Base-by-base conservation (phyloP, 108 stramenopile species). In the Nitzschia sp. region DNA sequence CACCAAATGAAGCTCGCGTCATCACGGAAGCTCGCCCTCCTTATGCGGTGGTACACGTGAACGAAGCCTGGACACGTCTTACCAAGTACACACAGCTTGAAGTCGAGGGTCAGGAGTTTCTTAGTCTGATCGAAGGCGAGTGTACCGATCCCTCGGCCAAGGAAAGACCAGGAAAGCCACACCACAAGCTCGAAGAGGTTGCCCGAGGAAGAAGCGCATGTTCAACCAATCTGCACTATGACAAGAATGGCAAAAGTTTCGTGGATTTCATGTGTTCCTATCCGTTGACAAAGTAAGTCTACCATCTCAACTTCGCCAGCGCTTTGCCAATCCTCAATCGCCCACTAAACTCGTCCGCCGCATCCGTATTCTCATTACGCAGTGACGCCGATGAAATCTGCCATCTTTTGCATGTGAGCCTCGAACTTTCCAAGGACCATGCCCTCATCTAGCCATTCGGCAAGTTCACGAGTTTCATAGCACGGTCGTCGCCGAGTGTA, bases 81-180 rank as follows among this genome's bases (percentile, higher is more conserved):
- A 91, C 89, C 26, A 81, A 82, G 54, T 91, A 85, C 61, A 84
- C 90, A 0, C 88, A 91, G 72, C 70, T 86, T 68, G 90, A 91
- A 68, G 83, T 74, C 19, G 93, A 91, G 59, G 89, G 90, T 28
- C 81, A 81, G 65, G 74, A 74, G 11, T 62, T 76, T 34, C 48
- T 94, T 35, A 65, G 54, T 3, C 66, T 89, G 24, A 47, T 92
- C 23, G 56, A 83, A 61, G 84, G 91, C 21, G 68, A 83, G 24
- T 46, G 76, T 28, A 76, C 78, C 15, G 71, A 75, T 62, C 49
- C 61, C 34, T 46, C 60, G 1, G 79, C 83, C 30, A 71, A 42
- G 11, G 21, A 54, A 0, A 72, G 78, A 2, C 28, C 67, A 23
- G 82, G 84, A 0, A 71, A 72, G 42, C 82, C 86, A 2, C 17